Base-by-base conservation (phyloP, 2,329 filamentous ascomycete genomes). In the Apiospora saccharicola region DNA sequence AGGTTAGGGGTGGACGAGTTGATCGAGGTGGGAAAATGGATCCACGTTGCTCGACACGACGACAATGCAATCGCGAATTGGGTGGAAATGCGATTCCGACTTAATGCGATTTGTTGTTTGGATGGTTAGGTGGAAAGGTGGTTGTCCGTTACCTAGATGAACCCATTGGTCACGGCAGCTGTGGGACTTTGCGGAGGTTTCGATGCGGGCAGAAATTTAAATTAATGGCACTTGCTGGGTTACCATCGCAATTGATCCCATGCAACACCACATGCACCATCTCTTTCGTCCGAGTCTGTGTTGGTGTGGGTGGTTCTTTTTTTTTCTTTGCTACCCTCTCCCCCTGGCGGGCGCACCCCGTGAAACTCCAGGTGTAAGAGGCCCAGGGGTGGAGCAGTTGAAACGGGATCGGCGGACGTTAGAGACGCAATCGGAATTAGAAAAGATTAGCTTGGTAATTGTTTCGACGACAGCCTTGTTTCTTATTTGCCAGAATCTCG, bases 111-210 rank as follows among this genome's bases (percentile, higher is more conserved):
- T 37, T 34, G 30, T 51, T 16, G 26, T 57, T 53, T 26, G n/a
- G n/a, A 53, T 24, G 49, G 10, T 5, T 14, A 61, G 30, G 1
- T 22, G 26, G 14, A 34, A 22, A 41, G 37, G 37, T 10, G 37
- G 37, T 10, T 61, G 16, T 34, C 30, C 16, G 53, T 61, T 61
- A 61, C 53, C 51, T 30, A 61, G 19, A 22, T 14, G 26, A 53
- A 26, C 24, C 30, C 30, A 61, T 61, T 61, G 53, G 53, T 61
- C 53, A 61, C 53, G 53, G 53, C 26, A 22, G 30, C 30, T 22
- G 53, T 61, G 53, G 53, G 53, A 61, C 53, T 57, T 37, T 61
- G 53, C 53, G 53, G 53, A 61, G 53, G 53, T 34, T 61, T 61
- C 53, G 5, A 61, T 61, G 53, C 53, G 30, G 53, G 53, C 30